phyloP scores from a whole-genome alignment of 2,329 filamentous ascomycete genomes.

The Penicillium sumatraense region DNA sequence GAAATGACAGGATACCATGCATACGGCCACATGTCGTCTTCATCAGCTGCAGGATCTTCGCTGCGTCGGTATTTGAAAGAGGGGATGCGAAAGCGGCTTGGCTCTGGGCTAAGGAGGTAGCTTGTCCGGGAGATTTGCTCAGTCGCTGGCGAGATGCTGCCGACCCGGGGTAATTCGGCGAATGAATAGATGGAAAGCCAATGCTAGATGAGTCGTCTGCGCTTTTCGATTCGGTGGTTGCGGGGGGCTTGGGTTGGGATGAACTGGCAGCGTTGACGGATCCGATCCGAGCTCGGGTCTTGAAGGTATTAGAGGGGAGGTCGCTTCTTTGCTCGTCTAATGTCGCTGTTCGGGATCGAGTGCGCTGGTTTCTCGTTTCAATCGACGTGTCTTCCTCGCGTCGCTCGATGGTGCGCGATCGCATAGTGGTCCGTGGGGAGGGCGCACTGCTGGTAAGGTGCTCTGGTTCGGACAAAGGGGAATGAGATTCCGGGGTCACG shows the following conservation, averaged over 20 bases:
- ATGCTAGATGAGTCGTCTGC: constrained; percentile 50
- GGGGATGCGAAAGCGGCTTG: constrained; percentile 39
- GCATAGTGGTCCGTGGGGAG: constrained; percentile 43
- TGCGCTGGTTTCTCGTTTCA: constrained; percentile 40
- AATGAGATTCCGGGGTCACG: constrained; percentile 52
- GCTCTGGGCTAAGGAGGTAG: constrained; percentile 31
- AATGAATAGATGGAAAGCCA: constrained; percentile 54
- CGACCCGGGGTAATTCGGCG: constrained; percentile 42
- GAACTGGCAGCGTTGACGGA: constrained; percentile 44
- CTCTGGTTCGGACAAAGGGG: constrained; percentile 45
- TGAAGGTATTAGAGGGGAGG: constrained; percentile 38
- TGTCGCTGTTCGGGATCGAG: constrained; percentile 47
- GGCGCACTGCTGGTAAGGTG: constrained; percentile 35
- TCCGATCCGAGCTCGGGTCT: constrained; percentile 42
- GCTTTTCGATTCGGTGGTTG: constrained; percentile 43
- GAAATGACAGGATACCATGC: constrained; percentile 58
- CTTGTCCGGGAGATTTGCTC: constrained; percentile 37
- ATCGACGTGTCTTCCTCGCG: constrained; percentile 39
- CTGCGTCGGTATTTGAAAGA: constrained; percentile 49
- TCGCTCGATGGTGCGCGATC: constrained; percentile 38
- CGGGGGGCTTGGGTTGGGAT: constrained; percentile 39
- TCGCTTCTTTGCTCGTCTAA: constrained; percentile 48
- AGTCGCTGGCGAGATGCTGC: constrained; percentile 40
- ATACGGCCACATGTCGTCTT: constrained; percentile 57
- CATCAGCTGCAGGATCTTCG: constrained; percentile 56